These are phyloP conservation scores for Fusarium drepaniforme DNA, from an alignment of 2,329 filamentous ascomycete genomes.

Conservation along the genomic window DNA sequence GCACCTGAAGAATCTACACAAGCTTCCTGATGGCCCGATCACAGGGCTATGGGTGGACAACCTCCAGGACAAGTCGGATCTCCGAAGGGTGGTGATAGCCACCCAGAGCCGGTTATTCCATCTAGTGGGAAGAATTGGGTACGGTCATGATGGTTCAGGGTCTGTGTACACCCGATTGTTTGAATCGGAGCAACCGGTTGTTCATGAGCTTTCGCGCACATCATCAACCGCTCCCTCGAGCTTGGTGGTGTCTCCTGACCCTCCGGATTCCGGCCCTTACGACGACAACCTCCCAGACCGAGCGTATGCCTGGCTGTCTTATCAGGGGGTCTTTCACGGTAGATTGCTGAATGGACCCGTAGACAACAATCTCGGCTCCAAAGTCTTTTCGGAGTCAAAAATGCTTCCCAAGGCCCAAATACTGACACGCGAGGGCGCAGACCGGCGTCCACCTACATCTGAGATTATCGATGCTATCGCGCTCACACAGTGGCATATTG, in stretches of 20 bases:
- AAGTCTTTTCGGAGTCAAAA: conserved; percentile 83
- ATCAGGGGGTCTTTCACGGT: conserved; percentile 90
- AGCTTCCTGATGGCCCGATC: conserved; percentile 83
- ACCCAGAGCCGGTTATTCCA: conserved; percentile 85
- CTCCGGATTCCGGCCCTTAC: conserved; percentile 64
- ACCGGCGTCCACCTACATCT: conserved; percentile 73
- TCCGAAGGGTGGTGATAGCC: conserved; percentile 82
- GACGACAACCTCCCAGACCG: conserved; percentile 76
- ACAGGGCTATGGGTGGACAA: conserved; percentile 89
- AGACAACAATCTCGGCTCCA: conserved; percentile 74
- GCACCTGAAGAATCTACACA: conserved; percentile 87
- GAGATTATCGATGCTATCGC: conserved; percentile 84
- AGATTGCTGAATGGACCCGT: conserved; percentile 74
- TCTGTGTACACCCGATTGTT: conserved; percentile 91
- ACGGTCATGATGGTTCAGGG: conserved; percentile 81
- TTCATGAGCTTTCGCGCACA: conserved; percentile 76
- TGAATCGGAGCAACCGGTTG: conserved; percentile 83
- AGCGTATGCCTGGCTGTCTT: conserved; percentile 90
- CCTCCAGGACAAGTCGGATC: conserved; percentile 75
- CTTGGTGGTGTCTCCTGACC: conserved; percentile 82
- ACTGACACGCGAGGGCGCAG: conserved; percentile 73
- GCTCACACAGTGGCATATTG: conserved; percentile 93
- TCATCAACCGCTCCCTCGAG: conserved; percentile 70
- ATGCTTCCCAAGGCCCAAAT: conserved; percentile 82
- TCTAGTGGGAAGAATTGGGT: conserved; percentile 81